Evolutionary conservation across 2,329 filamentous ascomycete species (phyloP).

Genomic region (Scytalidium sp.): DNA sequence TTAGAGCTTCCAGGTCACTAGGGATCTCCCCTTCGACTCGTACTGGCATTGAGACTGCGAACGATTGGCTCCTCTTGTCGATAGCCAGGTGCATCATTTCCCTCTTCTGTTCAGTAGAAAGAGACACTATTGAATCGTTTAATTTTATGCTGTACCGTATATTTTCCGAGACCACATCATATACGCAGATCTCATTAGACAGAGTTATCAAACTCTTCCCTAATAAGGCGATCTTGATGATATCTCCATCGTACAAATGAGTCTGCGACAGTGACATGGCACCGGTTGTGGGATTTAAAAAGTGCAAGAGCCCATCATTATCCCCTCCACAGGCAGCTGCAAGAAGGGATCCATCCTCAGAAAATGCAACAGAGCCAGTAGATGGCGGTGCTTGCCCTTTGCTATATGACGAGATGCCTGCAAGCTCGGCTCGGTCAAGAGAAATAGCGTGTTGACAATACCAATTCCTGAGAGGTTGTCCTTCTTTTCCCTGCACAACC

Average conservation of each 20-base stretch:
- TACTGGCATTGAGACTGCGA: constrained; percentile 57
- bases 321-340: constrained; percentile 60
- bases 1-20: not conserved
- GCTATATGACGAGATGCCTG: constrained; percentile 12
- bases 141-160: constrained; percentile 65
- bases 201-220: constrained; percentile 73
- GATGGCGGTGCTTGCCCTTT: constrained; percentile 19
- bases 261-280: constrained; percentile 64
- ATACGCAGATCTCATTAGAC: constrained; percentile 71
- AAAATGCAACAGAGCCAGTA: constrained; percentile 70
- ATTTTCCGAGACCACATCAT: constrained; percentile 79
- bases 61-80: constrained; percentile 61
- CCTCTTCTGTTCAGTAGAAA: constrained; percentile 31
- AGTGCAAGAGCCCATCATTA: constrained; percentile 62
- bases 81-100: constrained; percentile 67
- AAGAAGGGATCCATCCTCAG: constrained; percentile 80
- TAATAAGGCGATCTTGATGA: constrained; percentile 68
- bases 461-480: constrained; percentile 70
- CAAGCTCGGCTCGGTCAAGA: constrained; percentile 39
- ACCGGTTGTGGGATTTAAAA: constrained; percentile 73
- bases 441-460: constrained; percentile 59
- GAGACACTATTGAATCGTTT: constrained; percentile 34
- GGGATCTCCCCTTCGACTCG: constrained; percentile 22
- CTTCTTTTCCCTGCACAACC: constrained; percentile 54
- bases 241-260: constrained; percentile 61